Conservation (phyloP, 352 stramenopile species). For the Phytophthora lateralis region DNA sequence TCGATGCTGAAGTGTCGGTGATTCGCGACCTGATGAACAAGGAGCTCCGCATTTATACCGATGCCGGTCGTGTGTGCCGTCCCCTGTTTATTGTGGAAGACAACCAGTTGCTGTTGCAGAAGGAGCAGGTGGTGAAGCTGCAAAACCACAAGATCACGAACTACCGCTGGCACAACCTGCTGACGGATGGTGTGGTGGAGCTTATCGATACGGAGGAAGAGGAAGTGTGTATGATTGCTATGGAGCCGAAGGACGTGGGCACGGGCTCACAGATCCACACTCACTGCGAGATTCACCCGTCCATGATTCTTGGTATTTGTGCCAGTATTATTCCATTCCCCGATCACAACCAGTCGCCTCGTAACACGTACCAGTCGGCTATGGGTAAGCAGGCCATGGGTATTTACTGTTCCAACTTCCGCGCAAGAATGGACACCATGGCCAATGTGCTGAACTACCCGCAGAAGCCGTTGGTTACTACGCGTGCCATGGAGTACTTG, state of each 20-base stretch:
- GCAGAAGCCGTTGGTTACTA: slow-evolving; percentile 99
- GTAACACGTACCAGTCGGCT: slow-evolving; percentile 99
- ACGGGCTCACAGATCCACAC: slow-evolving; percentile 96
- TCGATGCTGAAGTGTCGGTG: slow-evolving; percentile 98
- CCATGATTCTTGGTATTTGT: slow-evolving; percentile 99
- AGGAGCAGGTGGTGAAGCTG: slow-evolving; percentile 97
- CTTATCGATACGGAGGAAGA: slow-evolving; percentile 99
- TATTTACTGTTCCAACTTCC: slow-evolving; percentile 99
- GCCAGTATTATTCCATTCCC: slow-evolving; percentile 99
- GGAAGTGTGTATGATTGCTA: slow-evolving; percentile 99
- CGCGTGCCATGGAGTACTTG: slow-evolving; percentile 99
- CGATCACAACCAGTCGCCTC: slow-evolving; percentile 99
- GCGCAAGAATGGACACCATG: slow-evolving; percentile 99
- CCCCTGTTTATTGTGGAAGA: slow-evolving; percentile 99
- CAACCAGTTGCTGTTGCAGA: slow-evolving; percentile 96
- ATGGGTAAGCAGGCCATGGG: slow-evolving; percentile 99
- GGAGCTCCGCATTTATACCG: slow-evolving; percentile 99
- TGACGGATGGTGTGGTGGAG: slow-evolving; percentile 96
- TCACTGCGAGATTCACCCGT: slow-evolving; percentile 99
- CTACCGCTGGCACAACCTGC: slow-evolving; percentile 87
- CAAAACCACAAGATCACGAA: slow-evolving; percentile 91
- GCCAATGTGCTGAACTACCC: slow-evolving; percentile 99
- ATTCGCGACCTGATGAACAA: slow-evolving; percentile 98
- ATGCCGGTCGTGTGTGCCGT: slow-evolving; percentile 98
- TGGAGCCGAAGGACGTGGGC: slow-evolving; percentile 95